A percentile compares a stretch with the other conserved stretches of the same genome.
Conservation (phyloP, 2,329 filamentous ascomycete species). For the Corynespora cassiicola region DNA sequence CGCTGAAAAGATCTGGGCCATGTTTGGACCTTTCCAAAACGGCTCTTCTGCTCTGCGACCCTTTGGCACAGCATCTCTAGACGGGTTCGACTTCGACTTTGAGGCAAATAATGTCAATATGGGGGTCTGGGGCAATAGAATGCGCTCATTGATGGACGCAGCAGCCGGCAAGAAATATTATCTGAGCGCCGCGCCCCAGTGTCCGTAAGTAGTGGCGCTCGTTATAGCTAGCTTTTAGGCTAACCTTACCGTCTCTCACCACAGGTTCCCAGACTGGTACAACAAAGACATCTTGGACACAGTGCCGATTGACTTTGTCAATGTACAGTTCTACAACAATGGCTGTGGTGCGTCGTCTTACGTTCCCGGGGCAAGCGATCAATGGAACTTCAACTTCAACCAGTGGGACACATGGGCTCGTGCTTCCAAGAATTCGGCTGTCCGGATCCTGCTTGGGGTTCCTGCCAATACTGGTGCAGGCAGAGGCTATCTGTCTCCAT, state of each 20-base stretch:
- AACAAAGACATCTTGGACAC: conserved; percentile 61
- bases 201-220: too few relatives aligned
- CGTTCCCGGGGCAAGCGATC: conserved; percentile 49
- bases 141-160: conserved; percentile 63
- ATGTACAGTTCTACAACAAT: conserved; percentile 75
- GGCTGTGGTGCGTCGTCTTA: conserved; percentile 66
- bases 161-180: conserved; percentile 60
- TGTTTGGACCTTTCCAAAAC: conserved; percentile 66
- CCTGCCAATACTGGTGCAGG: conserved; percentile 63
- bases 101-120: conserved; percentile 68
- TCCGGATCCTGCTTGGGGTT: conserved; percentile 68
- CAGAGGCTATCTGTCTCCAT: conserved; percentile 60
- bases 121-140: conserved; percentile 64
- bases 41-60: conserved; percentile 63
- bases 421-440: conserved; percentile 63
- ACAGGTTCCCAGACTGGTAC: conserved; percentile 69
- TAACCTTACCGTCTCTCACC: too few relatives aligned
- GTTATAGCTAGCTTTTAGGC: too few relatives aligned
- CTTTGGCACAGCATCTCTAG: conserved; percentile 69
- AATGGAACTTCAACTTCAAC: conserved; percentile 66
- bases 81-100: conserved; percentile 81
- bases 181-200: conserved; percentile 73
- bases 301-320: conserved; percentile 66
- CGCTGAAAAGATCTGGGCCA: conserved; percentile 71
- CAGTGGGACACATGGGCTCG: conserved; percentile 72